Evolutionary conservation across 148 eudicot genomes (phyloP).

Genomic region (Persicaria tinctoria): DNA sequence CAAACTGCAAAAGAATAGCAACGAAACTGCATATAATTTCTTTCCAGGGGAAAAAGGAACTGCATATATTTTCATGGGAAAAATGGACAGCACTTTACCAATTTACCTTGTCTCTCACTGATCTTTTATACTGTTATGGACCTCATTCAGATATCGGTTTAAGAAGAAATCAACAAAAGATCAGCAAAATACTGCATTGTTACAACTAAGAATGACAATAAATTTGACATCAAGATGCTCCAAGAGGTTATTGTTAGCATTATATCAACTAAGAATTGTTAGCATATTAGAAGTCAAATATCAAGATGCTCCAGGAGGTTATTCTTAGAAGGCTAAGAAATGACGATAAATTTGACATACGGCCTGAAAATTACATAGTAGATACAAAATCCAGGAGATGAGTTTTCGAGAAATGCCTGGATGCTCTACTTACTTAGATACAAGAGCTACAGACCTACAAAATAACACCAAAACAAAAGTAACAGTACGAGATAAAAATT

Average conservation of each 20-base stretch:
- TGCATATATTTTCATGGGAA: no score
- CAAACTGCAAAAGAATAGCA: no score
- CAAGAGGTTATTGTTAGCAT: not conserved
- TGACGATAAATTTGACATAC: slow-evolving; percentile 9
- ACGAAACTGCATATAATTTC: no score
- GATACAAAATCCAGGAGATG: slow-evolving; percentile 22
- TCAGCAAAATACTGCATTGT: not conserved
- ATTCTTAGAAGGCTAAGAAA: slow-evolving; percentile 17
- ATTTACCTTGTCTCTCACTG: no score
- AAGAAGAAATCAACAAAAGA: not conserved
- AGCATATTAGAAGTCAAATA: not conserved
- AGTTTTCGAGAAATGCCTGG: slow-evolving; percentile 20
- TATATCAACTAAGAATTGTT: not conserved
- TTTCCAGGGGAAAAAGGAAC: no score
- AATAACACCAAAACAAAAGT: slow-evolving; percentile 15
- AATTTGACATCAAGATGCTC: not conserved
- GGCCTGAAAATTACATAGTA: slow-evolving; percentile 28
- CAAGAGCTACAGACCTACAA: slow-evolving; percentile 34
- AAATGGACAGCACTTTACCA: no score
- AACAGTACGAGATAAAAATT: slow-evolving; percentile 9
- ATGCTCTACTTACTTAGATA: slow-evolving; percentile 27
- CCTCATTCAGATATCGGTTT: not conserved
- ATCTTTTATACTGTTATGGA: not conserved
- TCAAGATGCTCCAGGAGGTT: not conserved
- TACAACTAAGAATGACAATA: not conserved